A percentile compares a stretch with the other conserved stretches of the same genome.
These are phyloP conservation scores for Fusarium sp. DNA, from an alignment of 2,329 filamentous ascomycete species.

Conservation along the genomic window DNA sequence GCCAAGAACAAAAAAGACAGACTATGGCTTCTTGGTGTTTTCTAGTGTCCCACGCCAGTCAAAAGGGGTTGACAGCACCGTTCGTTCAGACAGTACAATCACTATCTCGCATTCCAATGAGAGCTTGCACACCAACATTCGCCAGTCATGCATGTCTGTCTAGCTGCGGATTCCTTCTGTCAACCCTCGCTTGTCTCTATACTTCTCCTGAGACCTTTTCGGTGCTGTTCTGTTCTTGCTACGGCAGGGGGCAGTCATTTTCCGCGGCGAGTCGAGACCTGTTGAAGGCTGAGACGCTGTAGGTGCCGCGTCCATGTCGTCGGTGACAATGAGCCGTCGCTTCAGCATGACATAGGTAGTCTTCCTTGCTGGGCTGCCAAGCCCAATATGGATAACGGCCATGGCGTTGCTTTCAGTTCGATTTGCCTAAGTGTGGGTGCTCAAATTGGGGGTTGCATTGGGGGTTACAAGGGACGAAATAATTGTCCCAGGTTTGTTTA, in stretches of 20 bases:
- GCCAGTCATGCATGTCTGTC: background rate
- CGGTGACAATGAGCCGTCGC: constrained; percentile 37
- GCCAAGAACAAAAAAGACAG: constrained; percentile 7
- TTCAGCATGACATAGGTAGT: constrained; percentile 43
- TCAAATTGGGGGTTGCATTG: constrained; percentile 7
- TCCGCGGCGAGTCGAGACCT: constrained; percentile 21
- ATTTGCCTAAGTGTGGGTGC: background rate
- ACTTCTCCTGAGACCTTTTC: constrained; percentile 21
- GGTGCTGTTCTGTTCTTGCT: background rate
- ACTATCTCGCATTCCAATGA: background rate
- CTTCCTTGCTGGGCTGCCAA: constrained; percentile 37
- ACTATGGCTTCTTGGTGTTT: constrained; percentile 24
- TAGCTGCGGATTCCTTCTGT: background rate
- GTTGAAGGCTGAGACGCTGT: constrained; percentile 37
- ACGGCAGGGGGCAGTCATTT: constrained; percentile 13
- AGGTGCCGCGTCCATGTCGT: constrained; percentile 47
- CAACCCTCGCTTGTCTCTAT: constrained; percentile 16
- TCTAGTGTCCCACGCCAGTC: constrained; percentile 31
- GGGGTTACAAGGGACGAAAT: background rate
- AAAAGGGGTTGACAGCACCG: constrained; percentile 11
- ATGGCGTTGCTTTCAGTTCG: constrained; percentile 14
- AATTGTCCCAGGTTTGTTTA: background rate
- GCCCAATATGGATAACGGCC: constrained; percentile 13
- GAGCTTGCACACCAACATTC: constrained; percentile 3
- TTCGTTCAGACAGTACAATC: background rate